Evolutionary conservation across 441 rosid species (phyloP).

Genomic region (Syzygium malaccense): DNA sequence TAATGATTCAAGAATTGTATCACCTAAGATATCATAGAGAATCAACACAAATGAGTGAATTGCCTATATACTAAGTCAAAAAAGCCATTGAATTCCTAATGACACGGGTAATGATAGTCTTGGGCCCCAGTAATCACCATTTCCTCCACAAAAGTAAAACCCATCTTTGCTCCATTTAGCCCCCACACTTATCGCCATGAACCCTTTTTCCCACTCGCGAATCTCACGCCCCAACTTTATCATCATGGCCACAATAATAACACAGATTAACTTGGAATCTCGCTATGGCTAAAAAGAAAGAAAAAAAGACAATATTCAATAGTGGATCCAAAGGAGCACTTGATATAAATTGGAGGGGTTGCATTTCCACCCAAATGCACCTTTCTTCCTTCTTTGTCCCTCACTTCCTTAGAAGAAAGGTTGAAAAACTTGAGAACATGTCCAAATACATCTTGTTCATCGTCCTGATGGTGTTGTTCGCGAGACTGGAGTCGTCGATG

Average conservation of each 20-base stretch:
- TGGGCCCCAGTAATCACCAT: not conserved
- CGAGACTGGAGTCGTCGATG: not conserved
- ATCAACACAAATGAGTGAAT: not conserved
- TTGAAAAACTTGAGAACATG: not conserved
- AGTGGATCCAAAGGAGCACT: not conserved
- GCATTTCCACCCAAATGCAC: not conserved
- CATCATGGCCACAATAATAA: not conserved
- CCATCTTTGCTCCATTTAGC: not conserved
- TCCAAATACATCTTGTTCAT: not conserved
- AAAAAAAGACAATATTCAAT: not conserved
- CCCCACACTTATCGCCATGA: not conserved
- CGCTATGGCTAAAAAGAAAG: not conserved
- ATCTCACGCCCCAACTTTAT: not conserved
- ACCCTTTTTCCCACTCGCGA: not conserved
- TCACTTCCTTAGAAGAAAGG: not conserved
- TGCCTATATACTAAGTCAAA: not conserved
- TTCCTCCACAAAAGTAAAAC: not conserved
- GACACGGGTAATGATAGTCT: not conserved
- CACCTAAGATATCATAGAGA: not conserved
- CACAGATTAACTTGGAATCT: not conserved
- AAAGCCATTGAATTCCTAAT: not conserved
- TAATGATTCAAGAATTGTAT: not conserved
- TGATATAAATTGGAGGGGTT: not conserved
- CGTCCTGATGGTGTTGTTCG: slow-evolving; percentile 2
- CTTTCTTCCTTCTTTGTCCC: not conserved